Conservation (phyloP, 75 land plant genomes). For the Cunninghamia lanceolata region DNA sequence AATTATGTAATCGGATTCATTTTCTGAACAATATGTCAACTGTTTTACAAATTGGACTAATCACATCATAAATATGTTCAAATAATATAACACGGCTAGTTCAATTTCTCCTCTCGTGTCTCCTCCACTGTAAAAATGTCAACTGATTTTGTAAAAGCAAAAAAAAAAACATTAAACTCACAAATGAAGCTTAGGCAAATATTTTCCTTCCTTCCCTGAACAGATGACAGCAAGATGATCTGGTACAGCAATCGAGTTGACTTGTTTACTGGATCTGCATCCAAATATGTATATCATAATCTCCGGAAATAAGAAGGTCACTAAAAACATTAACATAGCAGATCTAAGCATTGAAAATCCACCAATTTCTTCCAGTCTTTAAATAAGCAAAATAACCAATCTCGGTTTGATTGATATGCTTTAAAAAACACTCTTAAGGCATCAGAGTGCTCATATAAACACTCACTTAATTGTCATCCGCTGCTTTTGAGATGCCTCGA, state of each 20-base stretch:
- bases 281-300: conserved; percentile 2
- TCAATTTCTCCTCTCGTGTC: not conserved
- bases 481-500: conserved; percentile 27
- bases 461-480: conserved; percentile 4
- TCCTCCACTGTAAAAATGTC: not conserved
- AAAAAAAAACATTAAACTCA: conserved; percentile 23
- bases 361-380: not conserved
- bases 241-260: conserved; percentile 17
- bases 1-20: not conserved
- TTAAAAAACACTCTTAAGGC: not conserved
- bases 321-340: not conserved
- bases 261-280: conserved; percentile 5
- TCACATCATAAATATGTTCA: not conserved
- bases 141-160: not conserved
- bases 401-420: not conserved
- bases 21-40: not conserved
- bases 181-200: conserved; percentile 76
- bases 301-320: not conserved
- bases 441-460: not conserved
- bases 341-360: not conserved
- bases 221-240: conserved; percentile 65
- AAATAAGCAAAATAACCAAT: not conserved
- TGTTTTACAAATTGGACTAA: not conserved
- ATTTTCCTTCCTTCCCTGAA: conserved; percentile 68
- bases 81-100: not conserved